phyloP scores from a whole-genome alignment of 2,329 filamentous ascomycete genomes.

The Ceratocystis colombiana region DNA sequence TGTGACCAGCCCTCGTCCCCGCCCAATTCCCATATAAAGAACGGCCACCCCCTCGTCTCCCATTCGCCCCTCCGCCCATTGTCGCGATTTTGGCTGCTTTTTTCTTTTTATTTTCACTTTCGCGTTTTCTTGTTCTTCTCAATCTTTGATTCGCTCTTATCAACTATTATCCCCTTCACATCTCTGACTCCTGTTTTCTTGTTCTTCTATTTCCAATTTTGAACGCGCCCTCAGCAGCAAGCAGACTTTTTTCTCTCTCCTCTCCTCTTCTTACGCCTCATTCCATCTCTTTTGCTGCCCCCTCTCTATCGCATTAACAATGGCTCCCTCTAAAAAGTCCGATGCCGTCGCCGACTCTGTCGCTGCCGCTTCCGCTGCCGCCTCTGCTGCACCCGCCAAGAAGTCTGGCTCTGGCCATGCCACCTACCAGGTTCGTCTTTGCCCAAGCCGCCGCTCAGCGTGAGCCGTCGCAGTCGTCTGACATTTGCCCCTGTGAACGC shows the following conservation, averaged over 20 bases:
- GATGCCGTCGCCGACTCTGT: constrained; percentile 33
- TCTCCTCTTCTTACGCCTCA: neutral
- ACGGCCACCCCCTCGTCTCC: constrained; percentile 35
- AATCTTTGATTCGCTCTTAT: constrained; percentile 28
- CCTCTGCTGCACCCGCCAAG: constrained; percentile 36
- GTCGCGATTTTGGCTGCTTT: constrained; percentile 32
- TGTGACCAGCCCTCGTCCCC: constrained; percentile 42
- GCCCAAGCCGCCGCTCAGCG: neutral
- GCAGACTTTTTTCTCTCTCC: neutral
- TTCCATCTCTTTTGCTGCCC: neutral
- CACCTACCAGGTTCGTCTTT: constrained; percentile 48
- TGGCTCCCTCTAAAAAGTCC: constrained; percentile 50
- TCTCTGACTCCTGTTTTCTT: too few relatives aligned
- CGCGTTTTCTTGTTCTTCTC: constrained; percentile 28
- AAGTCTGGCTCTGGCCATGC: constrained; percentile 43
- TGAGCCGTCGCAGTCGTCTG: constrained; percentile 23
- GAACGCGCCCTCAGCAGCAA: too few relatives aligned
- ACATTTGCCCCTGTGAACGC: neutral
- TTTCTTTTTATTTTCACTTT: constrained; percentile 29
- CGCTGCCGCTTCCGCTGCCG: constrained; percentile 22
- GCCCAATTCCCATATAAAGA: constrained; percentile 52
- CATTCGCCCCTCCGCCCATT: constrained; percentile 36
- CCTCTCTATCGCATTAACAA: constrained; percentile 33
- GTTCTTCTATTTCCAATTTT: too few relatives aligned
- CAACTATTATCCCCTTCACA: neutral